phyloP scores from a whole-genome alignment of 257 asterid genomes.

The Pogostemon cablin region DNA sequence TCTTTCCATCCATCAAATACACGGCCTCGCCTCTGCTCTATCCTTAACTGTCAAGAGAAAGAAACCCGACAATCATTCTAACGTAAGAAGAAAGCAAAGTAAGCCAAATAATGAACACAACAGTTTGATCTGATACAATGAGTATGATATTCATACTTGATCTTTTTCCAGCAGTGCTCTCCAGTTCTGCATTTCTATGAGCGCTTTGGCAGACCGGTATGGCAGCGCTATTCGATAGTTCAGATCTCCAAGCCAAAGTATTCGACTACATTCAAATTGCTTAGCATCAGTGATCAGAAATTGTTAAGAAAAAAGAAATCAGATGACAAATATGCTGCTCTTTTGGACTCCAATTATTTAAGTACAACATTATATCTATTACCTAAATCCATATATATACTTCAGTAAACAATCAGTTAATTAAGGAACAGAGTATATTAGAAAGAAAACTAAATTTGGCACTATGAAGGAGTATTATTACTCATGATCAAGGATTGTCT shows the following conservation, averaged over 20 bases:
- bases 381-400: no score
- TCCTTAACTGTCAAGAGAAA: constrained; percentile 58
- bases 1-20: constrained; percentile 97
- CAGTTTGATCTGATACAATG: constrained; percentile 5
- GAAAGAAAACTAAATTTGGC: not conserved
- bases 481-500: constrained; percentile 89
- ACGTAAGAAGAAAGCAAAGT: not conserved
- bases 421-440: not conserved
- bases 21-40: constrained; percentile 89
- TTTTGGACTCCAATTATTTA: no score
- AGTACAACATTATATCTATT: no score
- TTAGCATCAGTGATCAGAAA: constrained; percentile 25
- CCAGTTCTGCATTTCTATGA: constrained; percentile 99
- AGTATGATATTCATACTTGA: constrained; percentile 57
- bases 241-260: constrained; percentile 96
- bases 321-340: no score
- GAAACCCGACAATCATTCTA: constrained; percentile 24
- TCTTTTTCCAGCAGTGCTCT: constrained; percentile 89
- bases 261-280: constrained; percentile 59
- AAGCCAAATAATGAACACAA: constrained; percentile 8
- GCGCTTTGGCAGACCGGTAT: constrained; percentile 94
- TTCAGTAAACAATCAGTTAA: not conserved
- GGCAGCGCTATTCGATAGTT: constrained; percentile 93
- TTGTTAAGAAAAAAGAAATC: not conserved
- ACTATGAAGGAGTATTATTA: constrained; percentile 39